Percentiles rank a stretch among this genome's conserved stretches.
Conservation (phyloP, 345 rosid species). For the Balakata baccata region DNA sequence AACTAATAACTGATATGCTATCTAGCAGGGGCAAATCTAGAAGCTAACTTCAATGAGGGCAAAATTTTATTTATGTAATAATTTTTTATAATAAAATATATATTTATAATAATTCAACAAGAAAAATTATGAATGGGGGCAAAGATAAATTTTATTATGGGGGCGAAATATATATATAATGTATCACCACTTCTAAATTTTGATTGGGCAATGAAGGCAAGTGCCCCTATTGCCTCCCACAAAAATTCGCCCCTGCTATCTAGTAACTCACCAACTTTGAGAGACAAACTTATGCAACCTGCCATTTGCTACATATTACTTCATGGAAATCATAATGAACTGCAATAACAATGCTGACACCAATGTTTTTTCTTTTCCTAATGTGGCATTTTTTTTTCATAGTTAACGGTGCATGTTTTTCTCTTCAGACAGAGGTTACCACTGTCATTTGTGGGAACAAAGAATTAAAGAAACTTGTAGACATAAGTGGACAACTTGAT, state of each 20-base stretch:
- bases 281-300: neutral
- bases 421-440: conserved; percentile 79
- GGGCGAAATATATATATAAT: too few relatives aligned
- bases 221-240: too few relatives aligned
- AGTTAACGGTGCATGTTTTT: conserved; percentile 12
- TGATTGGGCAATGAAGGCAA: too few relatives aligned
- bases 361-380: neutral
- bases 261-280: neutral
- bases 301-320: neutral
- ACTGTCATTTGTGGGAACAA: conserved; percentile 86
- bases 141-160: too few relatives aligned
- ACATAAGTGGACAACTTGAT: conserved; percentile 83
- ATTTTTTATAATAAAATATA: too few relatives aligned
- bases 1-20: neutral
- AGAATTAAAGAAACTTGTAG: conserved; percentile 80
- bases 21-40: too few relatives aligned
- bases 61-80: too few relatives aligned
- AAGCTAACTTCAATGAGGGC: too few relatives aligned
- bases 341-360: neutral
- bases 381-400: neutral
- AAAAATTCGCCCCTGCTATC: too few relatives aligned
- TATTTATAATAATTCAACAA: too few relatives aligned
- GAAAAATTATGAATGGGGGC: too few relatives aligned
- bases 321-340: neutral
- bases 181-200: too few relatives aligned